These are phyloP conservation scores for Entophlyctis luteolus DNA, from an alignment of 192 early-diverging fungal species.

Conservation along the genomic window DNA sequence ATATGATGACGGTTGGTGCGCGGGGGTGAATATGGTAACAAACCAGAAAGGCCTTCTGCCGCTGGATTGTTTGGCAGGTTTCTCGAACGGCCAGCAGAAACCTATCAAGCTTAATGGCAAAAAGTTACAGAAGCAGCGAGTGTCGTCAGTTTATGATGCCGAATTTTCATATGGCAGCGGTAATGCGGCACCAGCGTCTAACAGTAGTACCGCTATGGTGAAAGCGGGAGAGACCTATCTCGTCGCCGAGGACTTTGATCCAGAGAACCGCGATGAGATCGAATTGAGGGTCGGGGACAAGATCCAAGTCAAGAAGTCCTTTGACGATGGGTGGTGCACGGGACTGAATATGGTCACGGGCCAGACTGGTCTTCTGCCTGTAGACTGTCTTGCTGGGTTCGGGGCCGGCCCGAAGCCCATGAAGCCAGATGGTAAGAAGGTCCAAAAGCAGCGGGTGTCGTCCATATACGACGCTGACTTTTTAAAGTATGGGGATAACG, in stretches of 20 bases:
- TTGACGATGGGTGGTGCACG: constrained; percentile 38
- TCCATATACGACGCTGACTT: neutral
- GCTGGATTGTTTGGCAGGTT: neutral
- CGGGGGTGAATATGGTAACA: neutral
- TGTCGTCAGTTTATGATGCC: neutral
- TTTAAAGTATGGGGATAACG: neutral
- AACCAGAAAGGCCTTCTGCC: neutral
- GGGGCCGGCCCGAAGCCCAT: neutral
- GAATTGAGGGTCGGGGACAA: constrained; percentile 18
- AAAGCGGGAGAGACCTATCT: neutral
- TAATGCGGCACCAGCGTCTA: neutral
- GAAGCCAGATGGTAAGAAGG: neutral
- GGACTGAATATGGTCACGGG: constrained; percentile 49
- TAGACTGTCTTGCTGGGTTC: constrained; percentile 39
- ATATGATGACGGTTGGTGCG: constrained; percentile 12
- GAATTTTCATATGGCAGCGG: neutral
- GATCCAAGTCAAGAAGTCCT: constrained; percentile 2
- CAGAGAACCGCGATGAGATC: constrained; percentile 13
- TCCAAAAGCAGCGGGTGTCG: neutral
- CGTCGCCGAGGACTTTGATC: constrained; percentile 12
- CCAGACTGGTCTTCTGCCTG: constrained; percentile 42
- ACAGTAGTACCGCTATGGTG: neutral
- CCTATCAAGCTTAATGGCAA: neutral
- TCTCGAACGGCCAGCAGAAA: too few relatives aligned
- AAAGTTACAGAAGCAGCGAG: constrained; percentile 1